Evolutionary conservation across 2,329 filamentous ascomycete species (phyloP).

Genomic region (Xenoacremonium recifei): DNA sequence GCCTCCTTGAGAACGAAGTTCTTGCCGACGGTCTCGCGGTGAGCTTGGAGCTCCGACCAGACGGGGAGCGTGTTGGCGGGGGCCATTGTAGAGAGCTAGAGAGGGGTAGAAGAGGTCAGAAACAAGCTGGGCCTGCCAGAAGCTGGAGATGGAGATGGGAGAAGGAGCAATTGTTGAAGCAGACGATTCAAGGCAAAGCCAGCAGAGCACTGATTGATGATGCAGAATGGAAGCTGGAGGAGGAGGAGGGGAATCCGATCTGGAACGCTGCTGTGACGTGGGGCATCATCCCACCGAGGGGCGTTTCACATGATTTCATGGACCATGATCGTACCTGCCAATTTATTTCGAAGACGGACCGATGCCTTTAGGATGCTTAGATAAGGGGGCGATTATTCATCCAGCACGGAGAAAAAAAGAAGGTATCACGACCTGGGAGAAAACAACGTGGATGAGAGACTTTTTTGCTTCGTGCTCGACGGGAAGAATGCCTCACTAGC

Average conservation of each 20-base stretch:
- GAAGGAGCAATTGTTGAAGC: neutral
- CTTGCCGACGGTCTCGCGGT: constrained; percentile 83
- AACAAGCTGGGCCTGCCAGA: neutral
- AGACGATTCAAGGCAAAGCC: no score
- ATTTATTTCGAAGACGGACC: neutral
- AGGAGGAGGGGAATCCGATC: neutral
- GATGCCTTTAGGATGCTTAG: no score
- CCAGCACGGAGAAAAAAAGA: no score
- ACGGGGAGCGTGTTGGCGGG: constrained; percentile 83
- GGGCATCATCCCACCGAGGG: constrained; percentile 23
- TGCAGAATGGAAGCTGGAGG: neutral
- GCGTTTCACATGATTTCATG: constrained; percentile 11
- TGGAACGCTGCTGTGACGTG: constrained; percentile 14
- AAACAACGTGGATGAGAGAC: no score
- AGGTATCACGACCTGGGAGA: no score
- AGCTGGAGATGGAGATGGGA: neutral
- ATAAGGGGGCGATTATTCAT: no score
- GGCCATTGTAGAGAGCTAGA: constrained; percentile 51
- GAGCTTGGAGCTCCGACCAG: constrained; percentile 88
- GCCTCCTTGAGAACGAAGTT: constrained; percentile 90
- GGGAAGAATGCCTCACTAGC: no score
- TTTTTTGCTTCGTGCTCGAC: no score
- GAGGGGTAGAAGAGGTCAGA: constrained; percentile 1
- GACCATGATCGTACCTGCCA: neutral
- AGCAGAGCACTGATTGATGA: neutral